Percentiles rank a stretch among this genome's conserved stretches.
phyloP scores from a whole-genome alignment of 805 yeast genomes.

The Ogataea glucozyma region DNA sequence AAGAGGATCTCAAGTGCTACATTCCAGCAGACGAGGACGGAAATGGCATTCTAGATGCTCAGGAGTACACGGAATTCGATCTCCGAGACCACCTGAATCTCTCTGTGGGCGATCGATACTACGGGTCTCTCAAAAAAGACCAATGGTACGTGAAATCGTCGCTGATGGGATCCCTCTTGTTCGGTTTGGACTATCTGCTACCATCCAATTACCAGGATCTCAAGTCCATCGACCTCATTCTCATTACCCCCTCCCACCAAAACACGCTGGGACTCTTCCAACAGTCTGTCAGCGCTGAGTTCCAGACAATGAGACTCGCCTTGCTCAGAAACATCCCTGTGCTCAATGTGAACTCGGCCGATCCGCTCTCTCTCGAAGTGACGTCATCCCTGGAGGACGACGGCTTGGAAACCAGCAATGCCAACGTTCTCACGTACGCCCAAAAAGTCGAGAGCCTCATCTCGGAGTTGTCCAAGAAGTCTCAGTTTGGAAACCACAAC shows the following conservation, averaged over 20 bases:
- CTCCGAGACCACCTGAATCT: conserved; percentile 14
- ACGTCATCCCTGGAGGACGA: conserved; percentile 13
- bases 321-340: conserved; percentile 28
- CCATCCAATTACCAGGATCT: conserved; percentile 41
- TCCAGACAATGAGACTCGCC: conserved; percentile 24
- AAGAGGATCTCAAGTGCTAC: conserved; percentile 14
- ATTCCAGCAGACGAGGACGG: conserved; percentile 5
- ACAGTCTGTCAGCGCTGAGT: conserved; percentile 19
- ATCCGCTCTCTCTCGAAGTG: conserved; percentile 1
- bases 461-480: conserved; percentile 4
- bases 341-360: conserved; percentile 21
- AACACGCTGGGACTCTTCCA: conserved; percentile 41
- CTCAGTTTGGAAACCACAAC: conserved; percentile 22
- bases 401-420: conserved; percentile 16
- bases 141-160: conserved; percentile 52
- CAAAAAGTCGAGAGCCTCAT: conserved; percentile 20
- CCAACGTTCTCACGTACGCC: conserved; percentile 11
- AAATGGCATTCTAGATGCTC: conserved; percentile 6
- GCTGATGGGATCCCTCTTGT: conserved; percentile 44
- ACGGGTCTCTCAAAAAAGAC: conserved; percentile 20
- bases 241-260: conserved; percentile 50
- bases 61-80: conserved; percentile 4
- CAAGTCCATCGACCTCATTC: conserved; percentile 43
- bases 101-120: conserved; percentile 24
- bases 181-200: conserved; percentile 43